Base-by-base conservation (phyloP, 2,329 filamentous ascomycete genomes). In the Pseudogymnoascus sp. region DNA sequence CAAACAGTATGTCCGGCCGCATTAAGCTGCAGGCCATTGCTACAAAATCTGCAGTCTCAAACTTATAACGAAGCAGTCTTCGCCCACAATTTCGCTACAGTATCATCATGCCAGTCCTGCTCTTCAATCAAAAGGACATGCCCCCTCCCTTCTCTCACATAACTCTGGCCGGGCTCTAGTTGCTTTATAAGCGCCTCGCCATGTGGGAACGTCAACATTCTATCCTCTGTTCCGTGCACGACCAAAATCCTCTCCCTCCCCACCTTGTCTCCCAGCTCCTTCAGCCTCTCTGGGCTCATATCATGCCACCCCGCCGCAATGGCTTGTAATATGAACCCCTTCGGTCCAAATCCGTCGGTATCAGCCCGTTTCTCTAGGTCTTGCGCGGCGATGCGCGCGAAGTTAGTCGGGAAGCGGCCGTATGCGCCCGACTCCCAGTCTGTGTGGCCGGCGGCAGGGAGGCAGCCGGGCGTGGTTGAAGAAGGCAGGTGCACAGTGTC, bases 231-330 rank as follows among this genome's bases (percentile, higher is more conserved):
- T 6, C 92, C 92, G 73, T 96, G 91, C 66, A 93, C 73, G 4
- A 96, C 83, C 67, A 90, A 73, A 65, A 96, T 92, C 33, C 90
- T 77, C 65, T 87, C 82, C 60, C 89, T 79, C 0, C 90, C 90
- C 0, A 96, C 81, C 29, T 73, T 75, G 66, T 91, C 84, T 0
- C 81, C 88, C 64, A 96, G 78, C 64, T 80, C 76, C 65, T 75
- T 75, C 50, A 96, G 74, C 74, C 95, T 87, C 63, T 76, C 80
- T 0, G 81, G 72, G 10, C 80, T 84, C 78, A 96, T 96, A 73
- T 84, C 77, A 73, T 96, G 92, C 82, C 89, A 90, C 0, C 85
- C 88, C 0, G 87, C 89, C 0, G 91, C 92, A 59, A 90, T 78
- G 2, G 90, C 81, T 76, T 96, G 92, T 67, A 89, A 78, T 33